These are phyloP conservation scores for Zymoseptoria ardabiliae DNA, from an alignment of 2,329 filamentous ascomycete species.

Conservation along the genomic window DNA sequence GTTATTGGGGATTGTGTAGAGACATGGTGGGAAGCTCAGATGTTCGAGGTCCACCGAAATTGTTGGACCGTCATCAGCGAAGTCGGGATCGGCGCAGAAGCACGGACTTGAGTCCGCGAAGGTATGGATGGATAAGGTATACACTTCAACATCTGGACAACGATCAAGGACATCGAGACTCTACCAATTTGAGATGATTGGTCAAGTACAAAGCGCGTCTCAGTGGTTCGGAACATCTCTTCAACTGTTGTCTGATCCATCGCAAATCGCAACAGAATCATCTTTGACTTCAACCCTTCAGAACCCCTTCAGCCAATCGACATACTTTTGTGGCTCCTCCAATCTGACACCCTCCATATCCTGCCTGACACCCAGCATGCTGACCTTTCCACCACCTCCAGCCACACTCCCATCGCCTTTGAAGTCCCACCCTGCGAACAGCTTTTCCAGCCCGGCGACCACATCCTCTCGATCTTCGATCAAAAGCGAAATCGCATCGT, in stretches of 20 bases:
- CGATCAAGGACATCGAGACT: neutral
- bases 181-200: neutral
- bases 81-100: neutral
- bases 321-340: constrained; percentile 36
- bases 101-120: neutral
- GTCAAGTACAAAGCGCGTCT: neutral
- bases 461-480: constrained; percentile 66
- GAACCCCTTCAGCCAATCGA: constrained; percentile 26
- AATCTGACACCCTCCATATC: constrained; percentile 59
- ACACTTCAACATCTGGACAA: neutral
- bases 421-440: constrained; percentile 56
- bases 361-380: constrained; percentile 61
- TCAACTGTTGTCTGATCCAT: neutral
- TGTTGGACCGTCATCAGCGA: neutral
- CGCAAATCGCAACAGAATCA: neutral
- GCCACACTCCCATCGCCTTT: constrained; percentile 33
- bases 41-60: neutral
- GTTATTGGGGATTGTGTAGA: neutral
- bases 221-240: neutral
- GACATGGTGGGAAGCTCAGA: neutral
- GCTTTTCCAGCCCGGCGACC: constrained; percentile 50
- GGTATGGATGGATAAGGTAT: neutral
- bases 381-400: constrained; percentile 49
- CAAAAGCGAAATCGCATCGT: constrained; percentile 78
- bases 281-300: neutral